These are phyloP conservation scores for Phytophthora citricola DNA, from an alignment of 352 stramenopile genomes.

Conservation along the genomic window DNA sequence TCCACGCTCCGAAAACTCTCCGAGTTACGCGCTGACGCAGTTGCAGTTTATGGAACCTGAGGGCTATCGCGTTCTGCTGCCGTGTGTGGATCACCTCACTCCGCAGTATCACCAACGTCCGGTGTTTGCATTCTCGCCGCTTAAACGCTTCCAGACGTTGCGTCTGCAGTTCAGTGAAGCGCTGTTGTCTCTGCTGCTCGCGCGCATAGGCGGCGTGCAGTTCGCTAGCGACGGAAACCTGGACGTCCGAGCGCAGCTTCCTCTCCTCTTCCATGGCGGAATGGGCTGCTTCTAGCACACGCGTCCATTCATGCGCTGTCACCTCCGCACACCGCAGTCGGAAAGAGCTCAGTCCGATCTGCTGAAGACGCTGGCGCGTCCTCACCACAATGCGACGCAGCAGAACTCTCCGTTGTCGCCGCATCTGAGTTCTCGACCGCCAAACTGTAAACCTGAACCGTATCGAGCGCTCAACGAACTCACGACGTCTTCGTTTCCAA, in stretches of 20 bases:
- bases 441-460: slow-evolving; percentile 12
- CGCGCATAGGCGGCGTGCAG: slow-evolving; percentile 33
- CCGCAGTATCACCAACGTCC: slow-evolving; percentile 25
- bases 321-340: slow-evolving; percentile 44
- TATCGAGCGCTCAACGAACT: slow-evolving; percentile 8
- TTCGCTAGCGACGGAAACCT: slow-evolving; percentile 40
- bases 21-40: slow-evolving; percentile 3
- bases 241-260: slow-evolving; percentile 40
- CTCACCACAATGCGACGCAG: slow-evolving; percentile 24
- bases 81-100: slow-evolving; percentile 10
- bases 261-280: slow-evolving; percentile 56
- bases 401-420: slow-evolving; percentile 7
- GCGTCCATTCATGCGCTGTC: slow-evolving; percentile 42
- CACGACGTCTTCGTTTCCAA: slow-evolving; percentile 11
- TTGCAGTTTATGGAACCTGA: slow-evolving; percentile 29
- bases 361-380: slow-evolving; percentile 10
- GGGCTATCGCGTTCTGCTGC: slow-evolving; percentile 27
- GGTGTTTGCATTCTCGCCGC: slow-evolving; percentile 18
- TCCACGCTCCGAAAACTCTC: slow-evolving; percentile 29
- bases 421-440: not conserved
- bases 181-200: slow-evolving; percentile 31
- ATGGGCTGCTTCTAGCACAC: slow-evolving; percentile 48
- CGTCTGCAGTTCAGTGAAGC: slow-evolving; percentile 28
- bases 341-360: slow-evolving; percentile 30
- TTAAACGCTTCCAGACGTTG: slow-evolving; percentile 28